Evolutionary conservation across 495 filamentous ascomycete genomes (phyloP).

Genomic region (Aspergillus baeticus): DNA sequence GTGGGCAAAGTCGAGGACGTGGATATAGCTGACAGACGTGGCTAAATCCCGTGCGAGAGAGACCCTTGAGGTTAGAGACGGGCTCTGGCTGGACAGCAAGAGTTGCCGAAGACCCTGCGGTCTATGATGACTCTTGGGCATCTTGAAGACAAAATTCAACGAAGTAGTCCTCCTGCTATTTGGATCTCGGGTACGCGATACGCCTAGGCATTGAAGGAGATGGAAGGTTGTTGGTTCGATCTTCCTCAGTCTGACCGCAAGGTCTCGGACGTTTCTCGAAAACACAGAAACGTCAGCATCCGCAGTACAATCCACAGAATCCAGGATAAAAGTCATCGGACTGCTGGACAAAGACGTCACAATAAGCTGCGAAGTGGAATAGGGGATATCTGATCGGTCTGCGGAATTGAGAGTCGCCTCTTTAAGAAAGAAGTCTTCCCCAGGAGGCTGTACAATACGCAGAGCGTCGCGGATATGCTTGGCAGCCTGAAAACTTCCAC

Average conservation of each 20-base stretch:
- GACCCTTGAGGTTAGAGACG: constrained; percentile 30
- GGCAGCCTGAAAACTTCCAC: too few species aligned
- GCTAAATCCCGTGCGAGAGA: constrained; percentile 45
- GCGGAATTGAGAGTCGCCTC: too few species aligned
- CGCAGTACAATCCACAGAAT: too few species aligned
- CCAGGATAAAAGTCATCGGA: too few species aligned
- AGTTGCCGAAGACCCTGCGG: not conserved
- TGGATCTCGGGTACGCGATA: not conserved
- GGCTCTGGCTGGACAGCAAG: not conserved
- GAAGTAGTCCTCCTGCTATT: not conserved
- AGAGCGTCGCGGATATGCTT: too few species aligned
- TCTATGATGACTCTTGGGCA: not conserved
- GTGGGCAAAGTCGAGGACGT: not conserved
- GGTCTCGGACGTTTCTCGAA: not conserved
- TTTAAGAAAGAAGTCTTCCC: too few species aligned
- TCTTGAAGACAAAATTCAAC: not conserved
- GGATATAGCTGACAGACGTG: constrained; percentile 30
- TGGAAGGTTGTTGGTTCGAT: not conserved
- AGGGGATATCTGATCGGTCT: too few species aligned
- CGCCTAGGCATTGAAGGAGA: not conserved
- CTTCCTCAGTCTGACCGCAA: not conserved
- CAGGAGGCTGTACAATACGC: too few species aligned
- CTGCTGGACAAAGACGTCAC: too few species aligned
- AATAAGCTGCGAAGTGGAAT: too few species aligned
- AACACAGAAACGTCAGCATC: not conserved